Conservation (phyloP, 345 rosid species). For the Salix exigua region DNA sequence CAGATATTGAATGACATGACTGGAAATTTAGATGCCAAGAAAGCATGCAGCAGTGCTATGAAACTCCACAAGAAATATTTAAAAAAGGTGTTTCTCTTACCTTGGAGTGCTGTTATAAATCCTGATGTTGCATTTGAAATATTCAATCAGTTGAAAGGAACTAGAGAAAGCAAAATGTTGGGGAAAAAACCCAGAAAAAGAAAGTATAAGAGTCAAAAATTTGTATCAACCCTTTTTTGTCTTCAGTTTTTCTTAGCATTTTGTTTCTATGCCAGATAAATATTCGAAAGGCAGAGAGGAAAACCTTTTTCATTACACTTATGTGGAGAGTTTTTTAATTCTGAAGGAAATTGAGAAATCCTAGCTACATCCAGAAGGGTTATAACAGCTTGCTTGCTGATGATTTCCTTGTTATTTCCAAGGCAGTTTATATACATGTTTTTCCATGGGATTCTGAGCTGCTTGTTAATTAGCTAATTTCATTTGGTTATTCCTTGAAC, state of each 20-base stretch:
- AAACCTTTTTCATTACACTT: not conserved
- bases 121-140: conserved; percentile 8
- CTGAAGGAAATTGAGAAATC: not conserved
- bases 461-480: not conserved
- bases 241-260: not conserved
- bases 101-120: not conserved
- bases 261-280: not conserved
- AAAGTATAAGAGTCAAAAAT: not conserved
- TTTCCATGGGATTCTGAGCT: not conserved
- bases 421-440: not conserved
- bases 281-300: not conserved
- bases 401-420: not conserved
- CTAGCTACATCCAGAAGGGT: not conserved
- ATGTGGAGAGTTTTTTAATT: not conserved
- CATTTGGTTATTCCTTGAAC: not conserved
- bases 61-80: conserved; percentile 95
- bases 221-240: not conserved
- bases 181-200: not conserved
- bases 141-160: not conserved
- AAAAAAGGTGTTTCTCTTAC: conserved; percentile 49
- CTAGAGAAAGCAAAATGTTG: not conserved
- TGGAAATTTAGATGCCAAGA: conserved; percentile 87
- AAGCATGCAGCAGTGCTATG: conserved; percentile 87
- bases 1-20: conserved; percentile 90
- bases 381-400: not conserved